These are phyloP conservation scores for Claviceps sorghi DNA, from an alignment of 2,329 filamentous ascomycete species.

Conservation along the genomic window DNA sequence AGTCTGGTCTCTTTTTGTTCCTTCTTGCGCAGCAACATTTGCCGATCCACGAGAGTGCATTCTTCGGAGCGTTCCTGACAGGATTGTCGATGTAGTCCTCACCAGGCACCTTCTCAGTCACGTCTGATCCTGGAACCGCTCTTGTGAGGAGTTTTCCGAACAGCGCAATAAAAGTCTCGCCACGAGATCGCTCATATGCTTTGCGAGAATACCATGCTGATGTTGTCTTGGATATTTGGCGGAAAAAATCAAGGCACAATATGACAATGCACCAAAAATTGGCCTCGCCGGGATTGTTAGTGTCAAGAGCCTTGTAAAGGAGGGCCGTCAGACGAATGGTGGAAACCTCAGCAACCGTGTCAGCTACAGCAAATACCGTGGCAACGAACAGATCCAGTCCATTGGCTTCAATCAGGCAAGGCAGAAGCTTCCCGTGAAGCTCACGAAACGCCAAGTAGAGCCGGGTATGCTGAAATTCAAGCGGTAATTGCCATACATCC, in stretches of 20 bases:
- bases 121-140: slow-evolving; percentile 23
- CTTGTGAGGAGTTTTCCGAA: slow-evolving; percentile 25
- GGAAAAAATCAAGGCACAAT: slow-evolving; percentile 17
- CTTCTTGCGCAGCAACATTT: slow-evolving; percentile 11
- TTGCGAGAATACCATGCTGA: slow-evolving; percentile 68
- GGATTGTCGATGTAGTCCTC: slow-evolving; percentile 6
- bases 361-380: slow-evolving; percentile 45
- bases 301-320: slow-evolving; percentile 21
- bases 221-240: slow-evolving; percentile 22
- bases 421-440: slow-evolving; percentile 57
- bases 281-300: slow-evolving; percentile 15
- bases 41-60: slow-evolving; percentile 8
- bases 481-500: slow-evolving; percentile 69
- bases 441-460: slow-evolving; percentile 63
- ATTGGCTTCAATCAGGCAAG: slow-evolving; percentile 58
- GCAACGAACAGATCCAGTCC: slow-evolving; percentile 63
- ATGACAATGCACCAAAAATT: slow-evolving; percentile 24
- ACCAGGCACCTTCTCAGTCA: slow-evolving; percentile 20
- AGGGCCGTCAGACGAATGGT: slow-evolving; percentile 23
- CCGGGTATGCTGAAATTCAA: slow-evolving; percentile 66
- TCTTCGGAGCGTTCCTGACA: not conserved
- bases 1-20: not conserved
- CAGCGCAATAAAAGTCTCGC: slow-evolving; percentile 39
- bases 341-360: slow-evolving; percentile 23
- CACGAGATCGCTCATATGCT: slow-evolving; percentile 68